Base-by-base conservation (phyloP, 495 filamentous ascomycete species). In the Aspergillus mulundensis region DNA sequence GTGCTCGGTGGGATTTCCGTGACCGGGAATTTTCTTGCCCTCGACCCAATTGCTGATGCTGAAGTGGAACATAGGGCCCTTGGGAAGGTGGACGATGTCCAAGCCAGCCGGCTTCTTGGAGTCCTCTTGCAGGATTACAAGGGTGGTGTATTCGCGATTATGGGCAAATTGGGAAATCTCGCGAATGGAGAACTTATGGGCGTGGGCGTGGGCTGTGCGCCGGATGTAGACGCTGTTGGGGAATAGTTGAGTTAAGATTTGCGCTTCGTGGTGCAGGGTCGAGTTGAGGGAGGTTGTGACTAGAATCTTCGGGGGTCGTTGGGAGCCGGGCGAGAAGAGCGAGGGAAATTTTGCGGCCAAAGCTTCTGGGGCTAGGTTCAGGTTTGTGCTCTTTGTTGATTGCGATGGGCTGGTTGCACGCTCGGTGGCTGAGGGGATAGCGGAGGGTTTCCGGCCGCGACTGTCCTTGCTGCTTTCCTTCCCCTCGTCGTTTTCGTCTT, bases 21-120 rank as follows among this genome's bases (percentile, higher is more conserved):
- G 93, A 2, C 91, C 92, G 1, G 88, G 87, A 2, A 98, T 76
- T 23, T 85, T 83, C 69, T 87, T 87, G 5, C 90, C 88, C 54
- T 92, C 89, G 15, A 90, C 77, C 84, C 90, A 98, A 59, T 91
- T 94, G 41, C 82, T 83, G 58, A 96, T 85, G 32, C 73, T 80
- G 74, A 94, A 95, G 60, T 92, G 88, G 69, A 96, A 93, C 36
- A 89, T 93, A 2, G 95, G 91, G 0, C 94, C 95, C 0, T 77
- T 64, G 0, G 94, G 89, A 0, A 98, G 74, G 66, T 95, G 90
- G 7, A 95, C 79, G 36, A 97, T 80, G 5, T 88, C 87, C 16
- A 98, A 66, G 0, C 86, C 88, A 21, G 83, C 81, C 0, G 89
- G 85, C 53, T 77, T 81, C 73, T 97, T 97, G 41, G 81, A 79